Conservation (phyloP, 169 alveolate genomes). For the Babesia caballi region DNA sequence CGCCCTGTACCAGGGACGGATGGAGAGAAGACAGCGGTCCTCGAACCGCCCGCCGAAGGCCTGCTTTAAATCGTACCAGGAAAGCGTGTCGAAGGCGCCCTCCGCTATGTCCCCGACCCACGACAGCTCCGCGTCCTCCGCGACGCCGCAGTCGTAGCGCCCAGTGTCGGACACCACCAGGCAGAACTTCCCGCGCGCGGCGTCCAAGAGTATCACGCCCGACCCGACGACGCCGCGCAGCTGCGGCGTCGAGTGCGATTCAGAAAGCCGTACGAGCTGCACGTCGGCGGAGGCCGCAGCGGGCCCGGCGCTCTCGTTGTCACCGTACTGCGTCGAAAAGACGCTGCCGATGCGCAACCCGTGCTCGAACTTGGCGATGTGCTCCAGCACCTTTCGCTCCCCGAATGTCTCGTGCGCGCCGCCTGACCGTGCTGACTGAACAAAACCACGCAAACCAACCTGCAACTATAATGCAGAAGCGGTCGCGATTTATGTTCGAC, state of each 20-base stretch:
- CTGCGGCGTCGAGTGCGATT: background rate
- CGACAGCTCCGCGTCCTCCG: background rate
- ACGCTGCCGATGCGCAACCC: slow-evolving; percentile 4
- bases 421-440: background rate
- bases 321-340: background rate
- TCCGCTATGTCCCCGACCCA: slow-evolving; percentile 13
- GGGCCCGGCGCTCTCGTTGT: background rate
- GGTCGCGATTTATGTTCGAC: background rate
- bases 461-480: slow-evolving; percentile 5
- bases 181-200: slow-evolving; percentile 17
- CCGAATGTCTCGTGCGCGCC: background rate
- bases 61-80: slow-evolving; percentile 6
- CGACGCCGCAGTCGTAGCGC: slow-evolving; percentile 3
- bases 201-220: slow-evolving; percentile 8
- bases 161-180: background rate
- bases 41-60: slow-evolving; percentile 19
- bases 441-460: background rate
- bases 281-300: slow-evolving; percentile 8
- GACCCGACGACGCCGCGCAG: background rate
- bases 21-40: background rate
- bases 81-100: slow-evolving; percentile 35
- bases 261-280: slow-evolving; percentile 21
- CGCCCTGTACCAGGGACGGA: background rate
- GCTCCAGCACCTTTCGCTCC: background rate
- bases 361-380: background rate